Evolutionary conservation across 495 filamentous ascomycete genomes (phyloP).

Genomic region (Penicillium bialowiezense): DNA sequence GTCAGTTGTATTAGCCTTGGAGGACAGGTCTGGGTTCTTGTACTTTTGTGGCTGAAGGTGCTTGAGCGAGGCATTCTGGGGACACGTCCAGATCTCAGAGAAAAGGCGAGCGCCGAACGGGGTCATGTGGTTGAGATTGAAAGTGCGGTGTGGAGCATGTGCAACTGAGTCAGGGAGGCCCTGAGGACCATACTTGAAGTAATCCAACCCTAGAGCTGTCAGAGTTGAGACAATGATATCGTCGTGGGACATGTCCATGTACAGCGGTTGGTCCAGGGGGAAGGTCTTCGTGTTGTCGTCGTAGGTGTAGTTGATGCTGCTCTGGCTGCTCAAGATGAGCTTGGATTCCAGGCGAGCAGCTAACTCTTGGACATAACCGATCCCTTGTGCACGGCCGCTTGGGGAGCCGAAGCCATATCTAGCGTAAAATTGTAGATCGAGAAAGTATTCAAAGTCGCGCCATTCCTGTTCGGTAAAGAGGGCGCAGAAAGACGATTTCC

Average conservation of each 20-base stretch:
- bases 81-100: constrained; percentile 53
- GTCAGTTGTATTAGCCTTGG: constrained; percentile 13
- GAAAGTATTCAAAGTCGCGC: constrained; percentile 52
- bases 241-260: constrained; percentile 45
- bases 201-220: constrained; percentile 46
- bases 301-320: constrained; percentile 59
- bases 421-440: constrained; percentile 60
- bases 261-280: constrained; percentile 50
- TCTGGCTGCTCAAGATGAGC: constrained; percentile 47
- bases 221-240: constrained; percentile 40
- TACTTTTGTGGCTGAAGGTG: constrained; percentile 22
- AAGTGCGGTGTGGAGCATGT: constrained; percentile 28
- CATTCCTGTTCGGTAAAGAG: constrained; percentile 58
- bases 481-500: constrained; percentile 43
- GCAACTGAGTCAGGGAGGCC: constrained; percentile 47
- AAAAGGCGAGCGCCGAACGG: constrained; percentile 61
- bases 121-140: constrained; percentile 34
- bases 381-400: constrained; percentile 59
- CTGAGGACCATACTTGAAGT: constrained; percentile 50
- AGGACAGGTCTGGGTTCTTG: constrained; percentile 25
- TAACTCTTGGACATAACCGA: constrained; percentile 62
- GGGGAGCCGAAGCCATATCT: constrained; percentile 55
- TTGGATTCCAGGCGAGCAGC: constrained; percentile 57
- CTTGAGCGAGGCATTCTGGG: constrained; percentile 15
- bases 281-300: constrained; percentile 45